Evolutionary conservation across 1,284 basidiomycete genomes (phyloP).

Genomic region (Puccinia novopanici): DNA sequence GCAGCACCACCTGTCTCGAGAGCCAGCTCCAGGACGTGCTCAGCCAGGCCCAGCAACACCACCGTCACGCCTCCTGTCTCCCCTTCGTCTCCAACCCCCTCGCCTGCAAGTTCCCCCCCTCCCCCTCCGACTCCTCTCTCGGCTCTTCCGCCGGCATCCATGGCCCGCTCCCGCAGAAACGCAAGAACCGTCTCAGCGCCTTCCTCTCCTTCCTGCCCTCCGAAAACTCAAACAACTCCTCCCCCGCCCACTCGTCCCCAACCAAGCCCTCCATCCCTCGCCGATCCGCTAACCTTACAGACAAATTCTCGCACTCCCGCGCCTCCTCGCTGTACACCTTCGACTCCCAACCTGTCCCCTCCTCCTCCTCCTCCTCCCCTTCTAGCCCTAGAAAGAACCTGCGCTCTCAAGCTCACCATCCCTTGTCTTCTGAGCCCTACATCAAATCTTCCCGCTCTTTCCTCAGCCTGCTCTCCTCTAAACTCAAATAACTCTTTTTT

Average conservation of each 20-base stretch:
- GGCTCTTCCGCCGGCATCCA: not conserved
- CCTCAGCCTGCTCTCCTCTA: slow-evolving; percentile 17
- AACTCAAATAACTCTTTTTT: slow-evolving; percentile 10
- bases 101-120: too few relatives aligned
- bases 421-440: too few relatives aligned
- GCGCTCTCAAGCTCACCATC: too few relatives aligned
- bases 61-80: not conserved
- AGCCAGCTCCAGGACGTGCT: slow-evolving; percentile 17
- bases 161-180: too few relatives aligned
- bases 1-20: not conserved
- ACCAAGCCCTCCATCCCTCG: not conserved
- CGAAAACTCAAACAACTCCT: not conserved
- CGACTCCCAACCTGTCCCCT: not conserved
- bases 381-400: not conserved
- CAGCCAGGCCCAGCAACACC: not conserved
- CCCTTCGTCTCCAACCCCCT: too few relatives aligned
- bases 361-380: not conserved
- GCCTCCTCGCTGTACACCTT: not conserved
- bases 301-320: not conserved
- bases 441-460: slow-evolving; percentile 22
- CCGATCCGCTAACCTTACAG: not conserved
- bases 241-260: not conserved
- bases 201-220: not conserved
- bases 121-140: not conserved
- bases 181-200: not conserved